Evolutionary conservation across 345 rosid genomes (phyloP), one percentile per base, ranked within the genome.

Genomic region (Balakata baccata): DNA sequence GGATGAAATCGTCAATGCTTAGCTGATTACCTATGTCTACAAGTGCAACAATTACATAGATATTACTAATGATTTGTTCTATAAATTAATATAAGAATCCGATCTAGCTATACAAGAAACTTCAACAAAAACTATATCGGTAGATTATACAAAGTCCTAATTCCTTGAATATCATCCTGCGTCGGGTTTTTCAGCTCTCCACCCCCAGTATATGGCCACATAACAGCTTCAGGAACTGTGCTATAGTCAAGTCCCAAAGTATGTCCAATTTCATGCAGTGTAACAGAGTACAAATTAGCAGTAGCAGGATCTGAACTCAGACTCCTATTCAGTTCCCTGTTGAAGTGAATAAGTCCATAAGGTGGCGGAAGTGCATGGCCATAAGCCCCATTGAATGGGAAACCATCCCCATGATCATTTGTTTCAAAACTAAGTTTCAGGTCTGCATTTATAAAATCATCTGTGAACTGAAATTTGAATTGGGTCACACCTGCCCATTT

Each of bases 201-300:
- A 34, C 2, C 29, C 0, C 8, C 43, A 61, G 34, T 61, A 61
- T 25, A 61, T 11, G 65, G 65, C 10, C 12, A 61, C 65, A 61
- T 61, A 13, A 61, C 12, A 34, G 65, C 13, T 1, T 11, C 14
- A 29, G 10, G 11, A 34, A 3, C 65, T 16, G 39, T 17, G 7
- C 18, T 61, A 61, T 61, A 43, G 11, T 61, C 41, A 3, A 61
- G 65, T 34, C 65, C 65, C 43, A 61, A 61, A 25, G 18, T 34
- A 61, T 61, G 65, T 2, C 65, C 65, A 29, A 61, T 61, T 29
- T 61, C 65, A 61, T 61, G 65, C 65, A 61, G 34, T 34, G 65
- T 11, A 61, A 61, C 13, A 10, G 65, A 29, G 39, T 29, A 61
- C 16, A 61, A 25, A 61, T 61, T 43, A 61, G 12, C 65, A 12